Conservation (phyloP, 1,284 basidiomycete genomes). For the Thelephora terrestris region DNA sequence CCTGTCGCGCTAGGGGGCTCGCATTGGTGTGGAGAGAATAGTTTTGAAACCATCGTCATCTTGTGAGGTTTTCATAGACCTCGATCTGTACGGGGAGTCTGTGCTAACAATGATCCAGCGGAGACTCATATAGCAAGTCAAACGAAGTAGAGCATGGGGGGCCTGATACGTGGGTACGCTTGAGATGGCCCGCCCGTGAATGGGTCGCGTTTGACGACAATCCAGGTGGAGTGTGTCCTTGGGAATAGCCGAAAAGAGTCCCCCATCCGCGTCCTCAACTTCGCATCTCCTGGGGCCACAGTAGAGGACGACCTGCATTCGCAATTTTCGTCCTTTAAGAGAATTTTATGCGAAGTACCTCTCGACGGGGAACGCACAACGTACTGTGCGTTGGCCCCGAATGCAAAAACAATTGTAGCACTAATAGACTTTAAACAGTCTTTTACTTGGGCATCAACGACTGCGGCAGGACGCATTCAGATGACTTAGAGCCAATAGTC, state of each 20-base stretch:
- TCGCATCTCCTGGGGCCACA: slow-evolving; percentile 12
- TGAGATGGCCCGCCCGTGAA: not conserved
- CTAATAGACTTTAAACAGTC: slow-evolving; percentile 7
- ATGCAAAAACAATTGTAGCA: not conserved
- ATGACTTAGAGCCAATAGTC: slow-evolving; percentile 13
- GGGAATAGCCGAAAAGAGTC: not conserved
- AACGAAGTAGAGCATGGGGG: not conserved
- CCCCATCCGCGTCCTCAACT: slow-evolving; percentile 6
- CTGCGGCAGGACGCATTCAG: slow-evolving; percentile 12
- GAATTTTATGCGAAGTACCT: not conserved
- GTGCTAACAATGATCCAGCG: not conserved
- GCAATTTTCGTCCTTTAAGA: slow-evolving; percentile 9
- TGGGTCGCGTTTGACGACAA: not conserved
- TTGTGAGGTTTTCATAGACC: slow-evolving; percentile 2
- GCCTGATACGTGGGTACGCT: slow-evolving; percentile 6
- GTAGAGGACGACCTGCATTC: slow-evolving; percentile 12
- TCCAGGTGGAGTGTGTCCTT: not conserved
- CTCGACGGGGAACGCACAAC: slow-evolving; percentile 7
- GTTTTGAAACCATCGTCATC: slow-evolving; percentile 6
- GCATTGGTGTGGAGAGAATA: slow-evolving; percentile 2
- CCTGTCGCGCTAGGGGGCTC: slow-evolving; percentile 4
- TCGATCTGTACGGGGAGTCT: not conserved
- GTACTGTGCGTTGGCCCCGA: slow-evolving; percentile 4
- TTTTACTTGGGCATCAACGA: slow-evolving; percentile 17
- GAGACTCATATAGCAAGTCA: slow-evolving; percentile 9